These are phyloP conservation scores for Fusarium graminum DNA, from an alignment of 2,329 filamentous ascomycete species.

Conservation along the genomic window DNA sequence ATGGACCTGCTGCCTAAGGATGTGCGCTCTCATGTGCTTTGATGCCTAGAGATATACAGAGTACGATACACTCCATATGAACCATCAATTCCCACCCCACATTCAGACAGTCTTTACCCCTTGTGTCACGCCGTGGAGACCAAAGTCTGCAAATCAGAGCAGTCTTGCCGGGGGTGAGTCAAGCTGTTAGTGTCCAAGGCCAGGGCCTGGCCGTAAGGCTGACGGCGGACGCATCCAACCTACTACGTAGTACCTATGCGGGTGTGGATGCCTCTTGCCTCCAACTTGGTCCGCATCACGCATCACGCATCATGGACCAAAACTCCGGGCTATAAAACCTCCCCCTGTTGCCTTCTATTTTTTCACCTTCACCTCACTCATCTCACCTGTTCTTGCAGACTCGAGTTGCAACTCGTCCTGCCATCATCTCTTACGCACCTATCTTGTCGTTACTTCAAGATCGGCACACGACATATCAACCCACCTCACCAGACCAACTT, in stretches of 20 bases:
- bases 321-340: conserved; percentile 27
- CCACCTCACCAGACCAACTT: neutral
- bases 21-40: conserved; percentile 29
- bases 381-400: conserved; percentile 21
- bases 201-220: conserved; percentile 23
- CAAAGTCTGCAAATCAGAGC: neutral
- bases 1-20: conserved; percentile 30
- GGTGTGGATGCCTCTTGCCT: conserved; percentile 22
- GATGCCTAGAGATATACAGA: conserved; percentile 22
- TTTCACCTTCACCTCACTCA: conserved; percentile 1
- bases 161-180: conserved; percentile 29
- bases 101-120: conserved; percentile 12
- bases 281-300: neutral
- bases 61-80: conserved; percentile 22
- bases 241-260: neutral
- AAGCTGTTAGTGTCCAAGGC: conserved; percentile 5
- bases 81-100: conserved; percentile 19
- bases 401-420: neutral
- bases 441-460: neutral
- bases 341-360: neutral
- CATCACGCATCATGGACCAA: conserved; percentile 9
- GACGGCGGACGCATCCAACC: conserved; percentile 12
- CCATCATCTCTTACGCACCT: neutral
- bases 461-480: neutral
- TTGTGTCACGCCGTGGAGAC: conserved; percentile 15